Evolutionary conservation across 805 yeast species (phyloP).

Genomic region (Candida alai): DNA sequence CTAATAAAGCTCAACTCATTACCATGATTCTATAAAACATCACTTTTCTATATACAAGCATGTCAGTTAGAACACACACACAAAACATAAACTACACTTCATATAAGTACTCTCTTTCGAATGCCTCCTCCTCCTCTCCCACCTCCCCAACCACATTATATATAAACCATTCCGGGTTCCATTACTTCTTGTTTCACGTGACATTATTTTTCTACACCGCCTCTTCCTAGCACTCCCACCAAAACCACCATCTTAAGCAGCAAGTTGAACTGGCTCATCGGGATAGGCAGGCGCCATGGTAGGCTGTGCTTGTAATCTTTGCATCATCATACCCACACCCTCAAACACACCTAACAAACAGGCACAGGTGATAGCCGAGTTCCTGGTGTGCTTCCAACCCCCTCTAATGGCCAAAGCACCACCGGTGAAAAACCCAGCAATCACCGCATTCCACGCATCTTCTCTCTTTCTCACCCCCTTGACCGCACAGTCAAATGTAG

Average conservation of each 20-base stretch:
- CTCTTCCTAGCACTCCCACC: too few relatives aligned
- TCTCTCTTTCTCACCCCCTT: slow-evolving; percentile 96
- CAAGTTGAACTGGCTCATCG: slow-evolving; percentile 35
- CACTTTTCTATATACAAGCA: too few relatives aligned
- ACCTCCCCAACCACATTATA: too few relatives aligned
- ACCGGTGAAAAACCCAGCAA: slow-evolving; percentile 97
- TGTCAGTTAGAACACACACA: too few relatives aligned
- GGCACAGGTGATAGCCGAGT: slow-evolving; percentile 96
- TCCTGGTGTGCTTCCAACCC: slow-evolving; percentile 95
- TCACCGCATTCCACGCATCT: slow-evolving; percentile 97
- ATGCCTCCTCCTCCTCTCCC: too few relatives aligned
- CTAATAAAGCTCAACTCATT: too few relatives aligned
- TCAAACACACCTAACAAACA: slow-evolving; percentile 94
- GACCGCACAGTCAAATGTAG: slow-evolving; percentile 92
- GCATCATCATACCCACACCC: slow-evolving; percentile 97
- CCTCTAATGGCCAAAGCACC: slow-evolving; percentile 98
- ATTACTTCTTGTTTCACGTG: too few relatives aligned
- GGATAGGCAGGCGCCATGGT: slow-evolving; percentile 44
- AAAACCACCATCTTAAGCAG: slow-evolving; percentile 32
- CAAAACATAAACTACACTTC: too few relatives aligned
- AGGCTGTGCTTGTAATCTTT: slow-evolving; percentile 82
- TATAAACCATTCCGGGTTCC: too few relatives aligned
- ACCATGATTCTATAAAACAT: too few relatives aligned
- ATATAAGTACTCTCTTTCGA: too few relatives aligned
- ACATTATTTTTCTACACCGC: too few relatives aligned